Evolutionary conservation across 768 basidiomycete species (phyloP).

Genomic region (Pulveroboletus sp.): DNA sequence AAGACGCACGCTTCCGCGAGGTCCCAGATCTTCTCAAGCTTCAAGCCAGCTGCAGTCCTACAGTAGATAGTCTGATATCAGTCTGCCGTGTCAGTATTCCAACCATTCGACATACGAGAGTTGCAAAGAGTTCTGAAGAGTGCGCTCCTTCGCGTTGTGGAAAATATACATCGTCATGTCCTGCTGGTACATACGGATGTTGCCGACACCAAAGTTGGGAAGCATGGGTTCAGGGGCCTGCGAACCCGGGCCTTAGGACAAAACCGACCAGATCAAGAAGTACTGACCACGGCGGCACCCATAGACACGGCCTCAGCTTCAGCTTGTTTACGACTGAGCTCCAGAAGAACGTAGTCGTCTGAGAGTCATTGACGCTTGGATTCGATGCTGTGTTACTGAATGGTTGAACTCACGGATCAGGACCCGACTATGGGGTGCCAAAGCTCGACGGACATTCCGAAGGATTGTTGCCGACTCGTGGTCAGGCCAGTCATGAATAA

Average conservation of each 20-base stretch:
- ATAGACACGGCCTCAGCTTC: slow-evolving; percentile 10
- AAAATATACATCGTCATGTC: slow-evolving; percentile 31
- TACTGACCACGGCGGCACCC: slow-evolving; percentile 17
- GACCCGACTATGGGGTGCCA: slow-evolving; percentile 22
- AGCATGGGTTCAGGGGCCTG: slow-evolving; percentile 35
- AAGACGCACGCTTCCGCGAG: slow-evolving; percentile 25
- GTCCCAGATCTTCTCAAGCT: slow-evolving; percentile 32
- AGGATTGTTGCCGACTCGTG: slow-evolving; percentile 18
- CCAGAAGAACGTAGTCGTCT: slow-evolving; percentile 25
- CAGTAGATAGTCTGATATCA: slow-evolving; percentile 1
- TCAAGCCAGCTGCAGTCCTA: slow-evolving; percentile 25
- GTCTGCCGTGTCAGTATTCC: neutral
- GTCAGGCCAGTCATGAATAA: slow-evolving; percentile 32
- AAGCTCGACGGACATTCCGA: slow-evolving; percentile 20
- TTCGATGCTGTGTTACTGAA: neutral
- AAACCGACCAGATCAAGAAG: neutral
- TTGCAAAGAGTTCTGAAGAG: slow-evolving; percentile 24
- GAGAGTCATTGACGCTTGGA: neutral
- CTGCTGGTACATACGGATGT: slow-evolving; percentile 26
- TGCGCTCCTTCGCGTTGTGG: slow-evolving; percentile 34
- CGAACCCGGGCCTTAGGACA: neutral
- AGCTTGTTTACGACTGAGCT: slow-evolving; percentile 15
- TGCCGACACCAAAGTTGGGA: slow-evolving; percentile 33
- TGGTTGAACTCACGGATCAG: slow-evolving; percentile 26
- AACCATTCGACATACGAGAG: slow-evolving; percentile 23